Evolutionary conservation across 225 moss, liverwort and hornwort genomes (phyloP).

Genomic region (Rhytidiadelphus loreus): DNA sequence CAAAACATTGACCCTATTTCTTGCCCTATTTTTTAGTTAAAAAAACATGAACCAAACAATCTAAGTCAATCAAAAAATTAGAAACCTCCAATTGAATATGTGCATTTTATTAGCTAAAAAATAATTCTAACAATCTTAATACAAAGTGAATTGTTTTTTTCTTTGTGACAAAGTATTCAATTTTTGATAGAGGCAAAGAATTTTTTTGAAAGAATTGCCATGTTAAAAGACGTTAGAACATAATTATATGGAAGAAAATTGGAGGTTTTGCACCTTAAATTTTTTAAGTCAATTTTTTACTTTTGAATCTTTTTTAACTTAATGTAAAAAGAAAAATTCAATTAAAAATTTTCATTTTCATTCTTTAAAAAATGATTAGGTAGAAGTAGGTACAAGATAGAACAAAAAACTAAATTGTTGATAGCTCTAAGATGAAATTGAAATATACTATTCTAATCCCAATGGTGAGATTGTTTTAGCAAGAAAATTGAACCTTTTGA

Average conservation of each 20-base stretch:
- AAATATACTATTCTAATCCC: background rate
- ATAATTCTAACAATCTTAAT: background rate
- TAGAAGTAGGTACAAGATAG: background rate
- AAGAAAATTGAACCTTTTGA: fast-evolving
- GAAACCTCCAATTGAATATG: background rate
- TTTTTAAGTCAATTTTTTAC: too few relatives aligned
- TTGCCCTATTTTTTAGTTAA: background rate
- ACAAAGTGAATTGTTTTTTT: background rate
- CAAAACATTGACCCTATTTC: background rate
- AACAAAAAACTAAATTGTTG: background rate
- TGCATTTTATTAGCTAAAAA: background rate
- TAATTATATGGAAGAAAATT: background rate
- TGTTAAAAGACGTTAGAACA: background rate
- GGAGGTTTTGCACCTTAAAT: too few relatives aligned
- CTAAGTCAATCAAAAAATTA: background rate
- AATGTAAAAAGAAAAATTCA: too few relatives aligned
- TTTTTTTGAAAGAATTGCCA: background rate
- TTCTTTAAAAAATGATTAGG: background rate
- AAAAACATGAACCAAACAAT: background rate
- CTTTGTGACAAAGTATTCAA: background rate
- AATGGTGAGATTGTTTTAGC: background rate
- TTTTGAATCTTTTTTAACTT: too few relatives aligned
- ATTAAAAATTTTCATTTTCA: too few relatives aligned
- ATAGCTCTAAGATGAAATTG: background rate
- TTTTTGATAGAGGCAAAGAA: background rate